Evolutionary conservation across 441 rosid species (phyloP).

Genomic region (Raphanus hybrid): DNA sequence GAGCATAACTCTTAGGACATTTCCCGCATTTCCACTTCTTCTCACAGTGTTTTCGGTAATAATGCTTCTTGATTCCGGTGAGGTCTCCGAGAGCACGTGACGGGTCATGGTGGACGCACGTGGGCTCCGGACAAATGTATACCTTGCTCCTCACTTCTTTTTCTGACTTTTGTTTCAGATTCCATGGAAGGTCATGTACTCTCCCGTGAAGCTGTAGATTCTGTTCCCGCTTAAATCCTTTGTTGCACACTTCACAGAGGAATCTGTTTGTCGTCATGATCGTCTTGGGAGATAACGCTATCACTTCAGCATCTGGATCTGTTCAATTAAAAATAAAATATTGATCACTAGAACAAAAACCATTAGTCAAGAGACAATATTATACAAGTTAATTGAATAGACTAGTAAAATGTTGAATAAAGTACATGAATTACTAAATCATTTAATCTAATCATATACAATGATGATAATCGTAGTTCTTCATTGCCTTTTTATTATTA

Average conservation of each 20-base stretch:
- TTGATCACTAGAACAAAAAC: background rate
- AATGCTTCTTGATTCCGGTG: constrained; percentile 57
- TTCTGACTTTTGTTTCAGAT: background rate
- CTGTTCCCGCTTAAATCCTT: background rate
- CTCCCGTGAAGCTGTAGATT: constrained; percentile 1
- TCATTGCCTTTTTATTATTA: too few relatives aligned
- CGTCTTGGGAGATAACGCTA: background rate
- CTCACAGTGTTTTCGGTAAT: constrained; percentile 54
- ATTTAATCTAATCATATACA: too few relatives aligned
- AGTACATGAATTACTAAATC: too few relatives aligned
- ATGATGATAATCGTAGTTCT: too few relatives aligned
- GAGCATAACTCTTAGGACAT: constrained; percentile 46
- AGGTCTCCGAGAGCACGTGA: constrained; percentile 58
- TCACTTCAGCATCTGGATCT: background rate
- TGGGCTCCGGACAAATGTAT: background rate
- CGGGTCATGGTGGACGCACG: constrained; percentile 31
- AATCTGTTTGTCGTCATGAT: background rate
- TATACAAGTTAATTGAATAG: constrained; percentile 2
- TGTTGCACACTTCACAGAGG: background rate
- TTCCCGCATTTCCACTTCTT: constrained; percentile 49
- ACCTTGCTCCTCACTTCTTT: background rate
- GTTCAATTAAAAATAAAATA: background rate
- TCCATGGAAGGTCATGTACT: background rate
- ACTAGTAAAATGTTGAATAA: too few relatives aligned
- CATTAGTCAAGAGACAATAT: constrained; percentile 9